phyloP scores from a whole-genome alignment of 768 basidiomycete genomes.

The Leccinum truebloodii region DNA sequence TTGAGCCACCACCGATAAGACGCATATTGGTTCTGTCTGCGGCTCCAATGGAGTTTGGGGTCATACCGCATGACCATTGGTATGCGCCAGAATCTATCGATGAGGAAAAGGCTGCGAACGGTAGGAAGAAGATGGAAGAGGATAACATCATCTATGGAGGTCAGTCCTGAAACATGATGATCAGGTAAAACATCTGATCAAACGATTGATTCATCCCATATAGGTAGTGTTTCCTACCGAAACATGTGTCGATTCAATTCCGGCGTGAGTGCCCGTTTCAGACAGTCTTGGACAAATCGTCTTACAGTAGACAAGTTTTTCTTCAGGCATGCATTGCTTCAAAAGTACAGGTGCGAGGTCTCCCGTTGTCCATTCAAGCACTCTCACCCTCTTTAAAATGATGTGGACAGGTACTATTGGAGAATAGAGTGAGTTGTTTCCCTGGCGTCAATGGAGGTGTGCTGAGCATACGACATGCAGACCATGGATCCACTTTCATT shows the following conservation, averaged over 20 bases:
- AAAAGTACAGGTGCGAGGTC: conserved; percentile 30
- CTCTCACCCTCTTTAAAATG: not conserved
- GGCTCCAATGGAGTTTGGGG: conserved; percentile 54
- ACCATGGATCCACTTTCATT: conserved; percentile 55
- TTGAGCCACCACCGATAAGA: conserved; percentile 27
- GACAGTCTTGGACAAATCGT: not conserved
- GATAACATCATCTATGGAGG: conserved; percentile 52
- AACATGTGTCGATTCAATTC: conserved; percentile 82
- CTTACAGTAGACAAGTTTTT: conserved; percentile 44
- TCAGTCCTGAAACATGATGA: conserved; percentile 20
- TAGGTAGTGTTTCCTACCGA: conserved; percentile 43
- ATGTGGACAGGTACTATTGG: conserved; percentile 29
- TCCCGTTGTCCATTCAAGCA: not conserved
- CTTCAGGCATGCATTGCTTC: conserved; percentile 37
- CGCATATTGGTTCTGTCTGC: conserved; percentile 40
- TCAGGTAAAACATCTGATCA: not conserved
- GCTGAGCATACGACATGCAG: conserved; percentile 21
- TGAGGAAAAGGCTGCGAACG: conserved; percentile 55
- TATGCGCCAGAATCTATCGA: conserved; percentile 72
- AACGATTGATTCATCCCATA: not conserved
- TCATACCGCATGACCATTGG: conserved; percentile 66
- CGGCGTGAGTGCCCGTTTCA: conserved; percentile 43
- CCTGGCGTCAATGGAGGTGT: conserved; percentile 39
- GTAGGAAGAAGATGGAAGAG: conserved; percentile 52
- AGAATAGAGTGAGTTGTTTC: conserved; percentile 26